These are phyloP conservation scores for Lichina pygmaea DNA, from an alignment of 495 filamentous ascomycete genomes.

Conservation along the genomic window DNA sequence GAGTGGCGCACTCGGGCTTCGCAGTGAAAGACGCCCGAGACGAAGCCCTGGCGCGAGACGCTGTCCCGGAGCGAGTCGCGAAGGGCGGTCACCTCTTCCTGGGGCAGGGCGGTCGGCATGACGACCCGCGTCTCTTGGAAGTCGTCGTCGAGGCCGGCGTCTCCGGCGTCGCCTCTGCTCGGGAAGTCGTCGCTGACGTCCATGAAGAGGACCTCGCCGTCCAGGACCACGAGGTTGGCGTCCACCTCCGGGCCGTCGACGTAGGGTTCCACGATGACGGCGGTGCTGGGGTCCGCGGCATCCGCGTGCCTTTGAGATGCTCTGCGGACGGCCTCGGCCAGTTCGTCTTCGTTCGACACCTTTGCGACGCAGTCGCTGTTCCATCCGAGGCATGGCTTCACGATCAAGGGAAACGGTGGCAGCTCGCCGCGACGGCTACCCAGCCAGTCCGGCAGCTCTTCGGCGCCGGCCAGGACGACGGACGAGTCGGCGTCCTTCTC, in stretches of 20 bases:
- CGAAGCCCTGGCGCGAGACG: constrained; percentile 12
- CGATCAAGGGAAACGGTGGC: too few species aligned
- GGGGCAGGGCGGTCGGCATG: constrained; percentile 15
- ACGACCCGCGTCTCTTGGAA: constrained; percentile 15
- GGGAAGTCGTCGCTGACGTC: constrained; percentile 26
- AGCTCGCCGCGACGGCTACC: too few species aligned
- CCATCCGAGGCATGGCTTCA: too few species aligned
- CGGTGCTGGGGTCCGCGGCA: constrained; percentile 5
- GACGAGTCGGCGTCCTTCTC: too few species aligned
- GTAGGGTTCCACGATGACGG: constrained; percentile 10
- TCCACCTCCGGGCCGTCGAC: constrained; percentile 24
- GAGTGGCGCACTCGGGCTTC: constrained; percentile 14
- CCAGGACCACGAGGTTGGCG: constrained; percentile 20
- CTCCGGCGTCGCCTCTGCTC: constrained; percentile 10
- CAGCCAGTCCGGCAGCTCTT: too few species aligned
- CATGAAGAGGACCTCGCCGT: constrained; percentile 22
- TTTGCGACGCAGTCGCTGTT: too few species aligned
- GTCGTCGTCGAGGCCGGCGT: constrained; percentile 9
- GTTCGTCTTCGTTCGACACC: too few species aligned
- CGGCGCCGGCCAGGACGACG: too few species aligned
- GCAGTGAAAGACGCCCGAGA: constrained; percentile 13
- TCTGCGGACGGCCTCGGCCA: too few species aligned
- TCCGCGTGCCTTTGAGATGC: constrained; percentile 3
- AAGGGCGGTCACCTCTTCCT: constrained; percentile 10
- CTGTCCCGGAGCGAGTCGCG: constrained; percentile 9